A percentile compares a stretch with the other conserved stretches of the same genome.
Evolutionary conservation across 345 rosid genomes (phyloP).

Genomic region (Boechera stricta): DNA sequence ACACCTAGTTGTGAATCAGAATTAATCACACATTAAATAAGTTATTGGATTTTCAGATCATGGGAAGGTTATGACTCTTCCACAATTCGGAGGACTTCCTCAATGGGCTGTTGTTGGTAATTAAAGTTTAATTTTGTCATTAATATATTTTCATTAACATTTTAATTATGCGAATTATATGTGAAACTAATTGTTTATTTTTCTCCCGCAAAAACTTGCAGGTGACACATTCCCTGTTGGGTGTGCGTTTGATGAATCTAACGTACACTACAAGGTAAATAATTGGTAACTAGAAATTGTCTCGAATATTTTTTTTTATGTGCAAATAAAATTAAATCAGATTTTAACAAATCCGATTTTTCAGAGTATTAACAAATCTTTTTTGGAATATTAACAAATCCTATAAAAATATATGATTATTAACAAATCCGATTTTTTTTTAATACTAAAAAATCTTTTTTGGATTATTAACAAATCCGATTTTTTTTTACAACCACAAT

Average conservation of each 20-base stretch:
- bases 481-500: no score
- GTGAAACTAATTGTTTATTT: background rate
- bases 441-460: no score
- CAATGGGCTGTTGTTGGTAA: constrained; percentile 73
- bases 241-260: constrained; percentile 67
- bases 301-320: no score
- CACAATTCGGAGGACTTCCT: constrained; percentile 56
- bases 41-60: constrained; percentile 52
- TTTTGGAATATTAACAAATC: no score
- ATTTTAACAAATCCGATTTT: no score
- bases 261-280: constrained; percentile 69
- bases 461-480: no score
- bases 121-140: background rate
- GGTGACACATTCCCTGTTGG: constrained; percentile 83
- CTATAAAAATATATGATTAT: no score
- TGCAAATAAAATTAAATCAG: no score
- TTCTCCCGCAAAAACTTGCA: constrained; percentile 9
- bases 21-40: constrained; percentile 1
- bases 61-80: constrained; percentile 64
- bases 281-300: background rate
- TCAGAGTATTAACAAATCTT: no score
- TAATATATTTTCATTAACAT: background rate
- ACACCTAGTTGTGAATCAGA: background rate
- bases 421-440: no score
- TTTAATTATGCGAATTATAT: background rate